These are phyloP conservation scores for Mallotus japonicus DNA, from an alignment of 441 rosid genomes.

Conservation along the genomic window DNA sequence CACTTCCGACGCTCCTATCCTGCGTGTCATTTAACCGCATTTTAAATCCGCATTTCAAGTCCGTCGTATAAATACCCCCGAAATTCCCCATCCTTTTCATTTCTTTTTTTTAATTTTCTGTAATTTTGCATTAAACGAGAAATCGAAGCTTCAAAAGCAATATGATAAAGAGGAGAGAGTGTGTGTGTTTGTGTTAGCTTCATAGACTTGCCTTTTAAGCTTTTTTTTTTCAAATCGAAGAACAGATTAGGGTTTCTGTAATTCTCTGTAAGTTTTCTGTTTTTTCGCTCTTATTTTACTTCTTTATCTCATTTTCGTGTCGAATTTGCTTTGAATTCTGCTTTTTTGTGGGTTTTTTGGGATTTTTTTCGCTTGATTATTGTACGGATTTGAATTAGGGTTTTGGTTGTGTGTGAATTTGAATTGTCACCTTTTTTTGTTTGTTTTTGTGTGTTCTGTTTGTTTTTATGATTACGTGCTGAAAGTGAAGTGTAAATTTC, in stretches of 20 bases:
- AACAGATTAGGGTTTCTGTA: conserved; percentile 12
- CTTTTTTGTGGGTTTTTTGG: not conserved
- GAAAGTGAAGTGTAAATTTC: conserved; percentile 13
- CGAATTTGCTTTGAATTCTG: not conserved
- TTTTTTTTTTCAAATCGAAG: not conserved
- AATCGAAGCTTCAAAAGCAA: not conserved
- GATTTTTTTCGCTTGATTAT: not conserved
- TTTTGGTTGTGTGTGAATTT: not conserved
- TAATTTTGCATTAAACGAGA: not conserved
- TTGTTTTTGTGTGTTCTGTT: conserved; percentile 23
- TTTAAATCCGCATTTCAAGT: conserved; percentile 70
- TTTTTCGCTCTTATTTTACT: conserved; percentile 1
- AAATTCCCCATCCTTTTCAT: not conserved
- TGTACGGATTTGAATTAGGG: conserved; percentile 10
- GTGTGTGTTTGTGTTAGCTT: not conserved
- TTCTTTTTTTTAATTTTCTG: not conserved
- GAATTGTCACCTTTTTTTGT: not conserved
- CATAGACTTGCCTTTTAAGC: conserved; percentile 7
- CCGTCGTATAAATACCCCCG: conserved; percentile 35
- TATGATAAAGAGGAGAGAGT: not conserved
- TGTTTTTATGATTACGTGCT: conserved; percentile 21
- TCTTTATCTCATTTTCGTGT: not conserved
- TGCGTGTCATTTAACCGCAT: conserved; percentile 64
- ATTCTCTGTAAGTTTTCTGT: conserved; percentile 27
- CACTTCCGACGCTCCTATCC: conserved; percentile 29